Percentiles rank a stretch among this genome's conserved stretches.
Evolutionary conservation across 441 rosid genomes (phyloP).

Genomic region (Geranium incanum): DNA sequence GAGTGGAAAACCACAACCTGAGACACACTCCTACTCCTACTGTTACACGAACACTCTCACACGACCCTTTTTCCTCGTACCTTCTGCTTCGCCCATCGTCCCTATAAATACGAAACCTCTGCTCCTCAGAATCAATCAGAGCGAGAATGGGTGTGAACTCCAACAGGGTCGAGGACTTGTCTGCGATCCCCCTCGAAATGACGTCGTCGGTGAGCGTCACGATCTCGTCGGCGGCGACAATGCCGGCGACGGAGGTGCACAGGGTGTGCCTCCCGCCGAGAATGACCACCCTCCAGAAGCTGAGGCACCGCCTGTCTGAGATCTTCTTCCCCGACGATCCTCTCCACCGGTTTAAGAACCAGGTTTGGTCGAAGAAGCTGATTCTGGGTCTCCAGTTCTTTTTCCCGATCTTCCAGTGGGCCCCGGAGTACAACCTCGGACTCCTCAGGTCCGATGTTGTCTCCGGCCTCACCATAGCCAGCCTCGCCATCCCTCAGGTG

Average conservation of each 20-base stretch:
- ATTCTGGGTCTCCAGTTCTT: conserved; percentile 58
- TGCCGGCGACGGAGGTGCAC: conserved; percentile 34
- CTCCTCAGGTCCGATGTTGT: conserved; percentile 26
- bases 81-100: background rate
- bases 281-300: conserved; percentile 54
- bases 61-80: background rate
- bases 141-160: background rate
- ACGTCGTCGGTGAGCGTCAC: background rate
- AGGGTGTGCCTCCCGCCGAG: conserved; percentile 63
- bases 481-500: conserved; percentile 98
- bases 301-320: conserved; percentile 49
- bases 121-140: background rate
- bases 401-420: conserved; percentile 85
- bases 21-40: background rate
- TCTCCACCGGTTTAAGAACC: conserved; percentile 66
- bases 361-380: conserved; percentile 46
- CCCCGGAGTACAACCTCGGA: conserved; percentile 44
- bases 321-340: conserved; percentile 97
- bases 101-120: background rate
- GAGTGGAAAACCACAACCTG: background rate
- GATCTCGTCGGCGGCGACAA: conserved; percentile 3
- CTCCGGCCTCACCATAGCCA: conserved; percentile 96
- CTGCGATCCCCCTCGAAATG: background rate
- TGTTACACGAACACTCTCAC: too few relatives aligned
- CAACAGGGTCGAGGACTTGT: background rate